Conservation (phyloP, 495 filamentous ascomycete genomes). For the Chaetomidium leptoderma region DNA sequence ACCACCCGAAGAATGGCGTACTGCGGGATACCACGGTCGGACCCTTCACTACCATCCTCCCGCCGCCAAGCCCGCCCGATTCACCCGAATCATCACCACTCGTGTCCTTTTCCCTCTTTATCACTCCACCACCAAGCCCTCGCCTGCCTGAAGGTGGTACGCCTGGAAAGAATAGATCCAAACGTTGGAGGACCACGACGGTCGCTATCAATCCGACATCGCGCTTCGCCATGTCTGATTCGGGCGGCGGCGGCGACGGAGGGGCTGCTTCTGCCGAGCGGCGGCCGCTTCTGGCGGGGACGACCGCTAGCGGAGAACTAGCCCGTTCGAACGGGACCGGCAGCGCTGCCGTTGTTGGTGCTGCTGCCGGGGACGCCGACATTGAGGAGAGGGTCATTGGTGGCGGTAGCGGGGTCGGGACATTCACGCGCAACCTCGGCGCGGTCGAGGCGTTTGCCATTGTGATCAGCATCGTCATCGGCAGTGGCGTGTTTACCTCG, state of each 20-base stretch:
- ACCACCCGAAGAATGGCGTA: slow-evolving; percentile 1
- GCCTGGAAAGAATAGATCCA: too few relatives aligned
- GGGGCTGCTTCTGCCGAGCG: slow-evolving; percentile 5
- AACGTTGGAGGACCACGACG: background rate
- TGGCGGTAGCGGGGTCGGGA: slow-evolving; percentile 20
- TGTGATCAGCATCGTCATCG: slow-evolving; percentile 54
- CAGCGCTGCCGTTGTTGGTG: too few relatives aligned
- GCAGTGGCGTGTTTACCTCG: slow-evolving; percentile 54
- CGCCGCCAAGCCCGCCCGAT: background rate
- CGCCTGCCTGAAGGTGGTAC: too few relatives aligned
- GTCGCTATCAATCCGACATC: background rate
- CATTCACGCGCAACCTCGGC: slow-evolving; percentile 47
- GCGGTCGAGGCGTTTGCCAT: slow-evolving; percentile 52
- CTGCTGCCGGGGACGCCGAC: background rate
- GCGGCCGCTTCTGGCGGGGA: background rate
- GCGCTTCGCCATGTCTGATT: background rate
- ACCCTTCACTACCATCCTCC: background rate
- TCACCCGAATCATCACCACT: background rate
- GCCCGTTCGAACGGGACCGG: too few relatives aligned
- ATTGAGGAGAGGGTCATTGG: background rate
- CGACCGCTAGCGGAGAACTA: background rate
- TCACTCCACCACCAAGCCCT: background rate
- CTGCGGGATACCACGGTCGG: background rate
- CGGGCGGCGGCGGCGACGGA: background rate
- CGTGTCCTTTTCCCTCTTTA: background rate